Conservation (phyloP, 2,329 filamentous ascomycete genomes). For the Xylariaceae sp. region DNA sequence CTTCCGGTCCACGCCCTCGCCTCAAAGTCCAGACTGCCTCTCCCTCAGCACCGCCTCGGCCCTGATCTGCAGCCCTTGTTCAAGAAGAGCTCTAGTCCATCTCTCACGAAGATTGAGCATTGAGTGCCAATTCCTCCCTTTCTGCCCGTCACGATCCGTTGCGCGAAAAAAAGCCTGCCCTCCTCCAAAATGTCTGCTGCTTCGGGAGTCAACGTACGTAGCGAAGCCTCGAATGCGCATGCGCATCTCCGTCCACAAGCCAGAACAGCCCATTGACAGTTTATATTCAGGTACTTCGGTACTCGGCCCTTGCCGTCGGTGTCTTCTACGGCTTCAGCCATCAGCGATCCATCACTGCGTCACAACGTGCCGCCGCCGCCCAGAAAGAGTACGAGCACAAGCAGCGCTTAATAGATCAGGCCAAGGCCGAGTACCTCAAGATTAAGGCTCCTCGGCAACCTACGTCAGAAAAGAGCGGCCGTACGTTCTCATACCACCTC, state of each 20-base stretch:
- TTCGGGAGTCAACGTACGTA: slow-evolving; percentile 63
- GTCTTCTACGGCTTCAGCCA: slow-evolving; percentile 95
- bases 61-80: slow-evolving; percentile 32
- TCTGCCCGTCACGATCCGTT: slow-evolving; percentile 27
- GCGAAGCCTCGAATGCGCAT: background rate
- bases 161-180: slow-evolving; percentile 38
- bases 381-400: slow-evolving; percentile 87
- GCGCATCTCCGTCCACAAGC: background rate
- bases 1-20: slow-evolving; percentile 32
- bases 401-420: slow-evolving; percentile 84
- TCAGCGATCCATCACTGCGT: slow-evolving; percentile 72
- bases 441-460: slow-evolving; percentile 51
- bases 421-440: slow-evolving; percentile 85
- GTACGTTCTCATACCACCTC: slow-evolving; percentile 31
- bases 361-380: slow-evolving; percentile 63
- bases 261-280: slow-evolving; percentile 2
- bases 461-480: slow-evolving; percentile 28
- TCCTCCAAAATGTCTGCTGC: slow-evolving; percentile 51
- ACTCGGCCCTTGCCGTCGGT: slow-evolving; percentile 86
- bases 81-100: slow-evolving; percentile 35
- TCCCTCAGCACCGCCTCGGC: slow-evolving; percentile 1
- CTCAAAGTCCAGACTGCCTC: slow-evolving; percentile 4
- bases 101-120: slow-evolving; percentile 1
- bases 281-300: slow-evolving; percentile 79
- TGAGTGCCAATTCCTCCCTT: slow-evolving; percentile 12